Percentiles rank a stretch among this genome's conserved stretches.
phyloP scores from a whole-genome alignment of 1,284 basidiomycete species.

The Trametes sp. region DNA sequence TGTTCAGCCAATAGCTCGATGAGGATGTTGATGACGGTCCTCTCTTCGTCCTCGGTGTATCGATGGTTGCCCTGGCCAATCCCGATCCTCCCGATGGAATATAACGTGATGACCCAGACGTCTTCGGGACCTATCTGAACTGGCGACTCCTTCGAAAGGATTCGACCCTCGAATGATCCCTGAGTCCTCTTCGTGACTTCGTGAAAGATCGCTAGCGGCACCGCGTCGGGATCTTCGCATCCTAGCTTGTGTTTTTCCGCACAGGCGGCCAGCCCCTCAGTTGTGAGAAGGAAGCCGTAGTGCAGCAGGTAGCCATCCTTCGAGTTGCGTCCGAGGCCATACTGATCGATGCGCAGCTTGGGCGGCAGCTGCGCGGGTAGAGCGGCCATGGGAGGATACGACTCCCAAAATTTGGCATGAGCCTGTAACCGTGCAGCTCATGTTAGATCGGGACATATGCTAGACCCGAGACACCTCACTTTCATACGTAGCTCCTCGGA shows the following conservation, averaged over 20 bases:
- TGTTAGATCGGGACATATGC: too few relatives aligned
- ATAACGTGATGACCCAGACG: neutral
- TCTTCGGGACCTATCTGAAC: neutral
- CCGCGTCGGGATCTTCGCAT: neutral
- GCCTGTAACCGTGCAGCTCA: neutral
- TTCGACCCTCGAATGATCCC: neutral
- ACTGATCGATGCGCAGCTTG: neutral
- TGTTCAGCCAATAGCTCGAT: neutral
- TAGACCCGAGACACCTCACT: neutral
- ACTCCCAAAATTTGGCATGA: neutral
- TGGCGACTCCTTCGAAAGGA: neutral
- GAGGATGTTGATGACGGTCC: neutral
- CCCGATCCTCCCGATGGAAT: neutral
- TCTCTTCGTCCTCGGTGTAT: neutral
- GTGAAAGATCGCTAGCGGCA: neutral
- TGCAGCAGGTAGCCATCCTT: neutral
- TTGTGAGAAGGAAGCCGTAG: neutral
- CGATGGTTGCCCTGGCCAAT: neutral
- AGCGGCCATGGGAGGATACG: neutral
- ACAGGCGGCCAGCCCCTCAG: neutral
- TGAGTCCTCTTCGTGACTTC: neutral
- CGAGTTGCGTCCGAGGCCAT: neutral
- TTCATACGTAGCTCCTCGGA: neutral
- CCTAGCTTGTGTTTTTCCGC: neutral
- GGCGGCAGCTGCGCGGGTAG: neutral